Evolutionary conservation across 2,329 filamentous ascomycete genomes (phyloP).

Genomic region (Microascus cirrosus): DNA sequence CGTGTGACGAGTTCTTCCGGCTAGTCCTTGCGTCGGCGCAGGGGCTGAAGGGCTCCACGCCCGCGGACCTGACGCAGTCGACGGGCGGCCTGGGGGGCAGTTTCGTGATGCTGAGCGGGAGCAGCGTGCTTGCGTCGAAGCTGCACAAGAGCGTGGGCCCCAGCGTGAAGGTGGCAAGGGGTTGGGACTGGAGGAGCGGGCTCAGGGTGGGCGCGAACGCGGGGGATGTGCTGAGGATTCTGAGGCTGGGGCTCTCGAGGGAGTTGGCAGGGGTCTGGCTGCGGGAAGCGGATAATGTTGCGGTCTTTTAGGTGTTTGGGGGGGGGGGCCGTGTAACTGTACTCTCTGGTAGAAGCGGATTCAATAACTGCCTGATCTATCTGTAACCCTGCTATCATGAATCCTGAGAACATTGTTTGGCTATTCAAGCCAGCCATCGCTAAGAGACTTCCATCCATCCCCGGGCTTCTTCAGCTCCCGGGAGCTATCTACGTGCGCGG

Average conservation of each 20-base stretch:
- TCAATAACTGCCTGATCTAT: background rate
- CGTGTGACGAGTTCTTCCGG: slow-evolving; percentile 68
- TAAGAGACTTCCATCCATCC: slow-evolving; percentile 31
- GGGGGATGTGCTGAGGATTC: slow-evolving; percentile 57
- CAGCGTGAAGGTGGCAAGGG: slow-evolving; percentile 31
- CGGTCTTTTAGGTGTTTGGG: slow-evolving; percentile 25
- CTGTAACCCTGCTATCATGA: background rate
- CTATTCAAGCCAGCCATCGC: slow-evolving; percentile 2
- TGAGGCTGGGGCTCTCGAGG: slow-evolving; percentile 63
- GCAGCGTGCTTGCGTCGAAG: slow-evolving; percentile 56
- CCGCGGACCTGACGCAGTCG: slow-evolving; percentile 54
- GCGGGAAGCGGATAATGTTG: slow-evolving; percentile 48
- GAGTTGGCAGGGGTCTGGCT: slow-evolving; percentile 64
- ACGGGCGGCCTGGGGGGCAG: slow-evolving; percentile 41
- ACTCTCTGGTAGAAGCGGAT: background rate
- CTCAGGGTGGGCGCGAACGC: slow-evolving; percentile 56
- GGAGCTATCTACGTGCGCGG: slow-evolving; percentile 33
- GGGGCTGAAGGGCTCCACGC: slow-evolving; percentile 49
- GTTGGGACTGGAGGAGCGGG: slow-evolving; percentile 73
- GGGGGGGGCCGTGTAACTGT: background rate
- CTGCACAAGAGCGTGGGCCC: slow-evolving; percentile 48
- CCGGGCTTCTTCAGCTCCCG: slow-evolving; percentile 32
- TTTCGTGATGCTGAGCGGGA: slow-evolving; percentile 58
- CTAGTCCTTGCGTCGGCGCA: slow-evolving; percentile 59
- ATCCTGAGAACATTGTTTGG: background rate